A percentile compares a stretch with the other conserved stretches of the same genome.
Conservation (phyloP, 2,329 filamentous ascomycete genomes). For the Trichophyton mentagrophytes region DNA sequence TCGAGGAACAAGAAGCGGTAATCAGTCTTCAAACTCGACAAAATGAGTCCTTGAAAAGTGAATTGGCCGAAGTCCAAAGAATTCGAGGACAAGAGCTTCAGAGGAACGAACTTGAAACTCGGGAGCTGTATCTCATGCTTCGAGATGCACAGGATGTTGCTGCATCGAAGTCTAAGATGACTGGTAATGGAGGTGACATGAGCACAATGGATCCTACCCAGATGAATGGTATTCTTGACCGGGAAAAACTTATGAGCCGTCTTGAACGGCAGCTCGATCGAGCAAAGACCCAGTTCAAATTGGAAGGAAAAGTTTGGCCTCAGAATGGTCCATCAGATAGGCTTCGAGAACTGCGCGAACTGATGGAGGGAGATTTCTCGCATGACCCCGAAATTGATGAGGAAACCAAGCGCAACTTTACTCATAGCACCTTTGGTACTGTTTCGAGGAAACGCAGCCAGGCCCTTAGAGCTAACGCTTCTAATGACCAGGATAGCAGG, state of each 20-base stretch:
- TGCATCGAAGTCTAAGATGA: conserved; percentile 64
- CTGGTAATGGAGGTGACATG: conserved; percentile 36
- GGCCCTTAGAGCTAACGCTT: conserved; percentile 28
- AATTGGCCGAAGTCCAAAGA: conserved; percentile 74
- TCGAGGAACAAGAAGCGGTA: conserved; percentile 84
- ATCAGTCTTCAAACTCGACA: conserved; percentile 82
- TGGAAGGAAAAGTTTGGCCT: conserved; percentile 85
- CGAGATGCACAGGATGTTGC: conserved; percentile 93
- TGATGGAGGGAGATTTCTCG: conserved; percentile 63
- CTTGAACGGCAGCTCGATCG: conserved; percentile 91
- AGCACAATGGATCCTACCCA: conserved; percentile 56
- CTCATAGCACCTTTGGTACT: conserved; percentile 60
- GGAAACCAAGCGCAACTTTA: conserved; percentile 50
- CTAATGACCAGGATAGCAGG: conserved; percentile 25
- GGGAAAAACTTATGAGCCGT: conserved; percentile 81
- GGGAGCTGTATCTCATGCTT: conserved; percentile 96
- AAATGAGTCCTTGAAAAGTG: conserved; percentile 75
- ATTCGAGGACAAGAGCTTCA: conserved; percentile 82
- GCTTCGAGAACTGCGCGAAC: conserved; percentile 77
- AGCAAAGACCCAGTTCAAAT: conserved; percentile 94
- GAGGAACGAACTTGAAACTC: conserved; percentile 86
- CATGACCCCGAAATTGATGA: conserved; percentile 38
- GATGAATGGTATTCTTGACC: conserved; percentile 86
- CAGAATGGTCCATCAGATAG: conserved; percentile 83
- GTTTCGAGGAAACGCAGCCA: conserved; percentile 46